Base-by-base conservation (phyloP, 192 early-diverging fungal genomes). In the Thamnidium elegans region DNA sequence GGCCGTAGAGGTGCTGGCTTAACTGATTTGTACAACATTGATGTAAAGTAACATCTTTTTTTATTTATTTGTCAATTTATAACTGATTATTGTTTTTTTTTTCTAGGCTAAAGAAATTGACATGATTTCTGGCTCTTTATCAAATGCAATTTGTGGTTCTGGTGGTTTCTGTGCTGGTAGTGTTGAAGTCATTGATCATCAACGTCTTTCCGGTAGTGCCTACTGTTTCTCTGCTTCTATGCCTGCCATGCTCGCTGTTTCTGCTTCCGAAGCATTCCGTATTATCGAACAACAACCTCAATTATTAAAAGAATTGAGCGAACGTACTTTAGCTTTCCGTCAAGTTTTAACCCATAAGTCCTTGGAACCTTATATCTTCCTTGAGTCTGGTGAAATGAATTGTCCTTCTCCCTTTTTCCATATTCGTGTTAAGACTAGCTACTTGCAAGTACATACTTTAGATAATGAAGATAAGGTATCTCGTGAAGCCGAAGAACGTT, bases 141-240 rank as follows among this genome's bases (percentile, higher is more conserved):
- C 88, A 62, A 86, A 89, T 64, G 76, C 91, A 0, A 73, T 99
- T 7, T 86, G 87, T 15, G 82, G 92, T 4, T 81, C 92, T 1
- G 96, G 96, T 70, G 96, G 96, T 7, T 99, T 97, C 81, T 95
- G 93, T 77, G 89, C 88, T 62, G 95, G 92, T 21, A 81, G 83
- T 60, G 85, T 83, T 67, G 92, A 94, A 55, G 86, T 97, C 53
- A 78, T 94, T 19, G 94, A 97, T 70, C 93, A 98, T 76, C 87
- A 96, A 78, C 85, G 93, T 39, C 85, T 99, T 20, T 93, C 93
- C 20, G 94, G 94, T 10, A 79, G 81, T 36, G 92, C 90, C 6
- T 99, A 97, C 74, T 90, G 88, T 61, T 99, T 91, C 76, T 97
- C 95, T 47, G 96, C 96, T 0, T 91, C 95, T 15, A 84, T 99